Conservation (phyloP, 1,284 basidiomycete species). For the Pterula multifida region DNA sequence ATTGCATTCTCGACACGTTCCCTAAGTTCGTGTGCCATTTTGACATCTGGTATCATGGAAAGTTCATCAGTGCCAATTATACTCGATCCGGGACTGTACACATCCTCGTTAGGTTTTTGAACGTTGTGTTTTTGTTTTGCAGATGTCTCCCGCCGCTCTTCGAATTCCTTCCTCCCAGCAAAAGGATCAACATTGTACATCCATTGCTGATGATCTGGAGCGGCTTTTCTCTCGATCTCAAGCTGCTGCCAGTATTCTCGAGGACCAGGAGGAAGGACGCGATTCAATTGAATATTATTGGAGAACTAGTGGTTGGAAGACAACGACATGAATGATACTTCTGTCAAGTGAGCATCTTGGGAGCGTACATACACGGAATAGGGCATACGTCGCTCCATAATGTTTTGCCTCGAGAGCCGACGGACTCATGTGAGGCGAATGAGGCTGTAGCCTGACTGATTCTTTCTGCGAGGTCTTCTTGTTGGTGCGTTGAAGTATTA, state of each 20-base stretch:
- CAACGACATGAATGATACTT: constrained; percentile 10
- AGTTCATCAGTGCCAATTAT: constrained; percentile 34
- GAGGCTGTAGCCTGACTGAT: constrained; percentile 60
- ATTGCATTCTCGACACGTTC: constrained; percentile 77
- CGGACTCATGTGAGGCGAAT: constrained; percentile 50
- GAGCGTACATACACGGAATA: constrained; percentile 62
- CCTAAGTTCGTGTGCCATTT: constrained; percentile 68
- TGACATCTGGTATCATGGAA: constrained; percentile 68
- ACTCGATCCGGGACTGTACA: constrained; percentile 5
- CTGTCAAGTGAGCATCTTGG: neutral
- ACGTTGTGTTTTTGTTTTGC: constrained; percentile 29
- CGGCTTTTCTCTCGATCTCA: constrained; percentile 55
- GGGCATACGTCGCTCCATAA: constrained; percentile 79
- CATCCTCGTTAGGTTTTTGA: neutral
- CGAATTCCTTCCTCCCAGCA: constrained; percentile 55
- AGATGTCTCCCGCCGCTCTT: constrained; percentile 48
- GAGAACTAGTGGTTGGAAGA: constrained; percentile 43
- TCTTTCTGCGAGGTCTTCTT: constrained; percentile 64
- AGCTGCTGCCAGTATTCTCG: constrained; percentile 79
- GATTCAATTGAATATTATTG: constrained; percentile 68
- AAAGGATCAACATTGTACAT: constrained; percentile 84
- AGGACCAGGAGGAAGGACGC: constrained; percentile 69
- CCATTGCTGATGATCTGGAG: constrained; percentile 68
- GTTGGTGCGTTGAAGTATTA: constrained; percentile 42
- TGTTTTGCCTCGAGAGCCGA: constrained; percentile 71